Percentiles rank a stretch among this genome's conserved stretches.
Conservation (phyloP, 2,329 filamentous ascomycete genomes). For the Epichloe amarillans region DNA sequence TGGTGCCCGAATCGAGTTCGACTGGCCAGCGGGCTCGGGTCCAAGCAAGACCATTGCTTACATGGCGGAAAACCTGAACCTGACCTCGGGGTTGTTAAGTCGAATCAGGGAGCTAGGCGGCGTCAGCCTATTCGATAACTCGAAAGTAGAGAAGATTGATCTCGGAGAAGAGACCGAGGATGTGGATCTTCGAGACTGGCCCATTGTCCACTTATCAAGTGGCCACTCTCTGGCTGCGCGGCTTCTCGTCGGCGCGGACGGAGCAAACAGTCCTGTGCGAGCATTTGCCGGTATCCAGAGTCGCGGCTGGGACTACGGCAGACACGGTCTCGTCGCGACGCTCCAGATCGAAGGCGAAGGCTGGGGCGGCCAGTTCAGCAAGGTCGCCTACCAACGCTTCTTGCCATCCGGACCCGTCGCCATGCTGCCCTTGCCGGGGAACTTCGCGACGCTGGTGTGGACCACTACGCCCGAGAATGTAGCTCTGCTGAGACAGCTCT, state of each 20-base stretch:
- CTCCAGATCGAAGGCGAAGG: conserved; percentile 54
- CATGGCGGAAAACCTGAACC: conserved; percentile 91
- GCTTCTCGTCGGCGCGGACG: conserved; percentile 83
- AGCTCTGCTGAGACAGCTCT: conserved; percentile 62
- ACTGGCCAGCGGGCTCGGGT: conserved; percentile 44
- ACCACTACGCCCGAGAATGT: conserved; percentile 77
- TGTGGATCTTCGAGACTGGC: conserved; percentile 75
- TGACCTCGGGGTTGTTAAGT: conserved; percentile 64
- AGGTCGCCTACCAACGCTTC: conserved; percentile 89
- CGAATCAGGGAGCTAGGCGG: conserved; percentile 56
- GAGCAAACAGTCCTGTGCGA: conserved; percentile 86
- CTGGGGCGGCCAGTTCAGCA: conserved; percentile 39
- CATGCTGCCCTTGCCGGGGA: conserved; percentile 76
- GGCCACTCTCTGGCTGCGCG: conserved; percentile 61
- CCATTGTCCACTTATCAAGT: conserved; percentile 60
- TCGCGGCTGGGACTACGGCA: conserved; percentile 83
- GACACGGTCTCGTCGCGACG: conserved; percentile 85
- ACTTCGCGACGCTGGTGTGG: conserved; percentile 81
- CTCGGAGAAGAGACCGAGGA: conserved; percentile 57
- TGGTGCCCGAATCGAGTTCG: conserved; percentile 78
- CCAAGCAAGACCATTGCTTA: conserved; percentile 63
- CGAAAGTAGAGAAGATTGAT: conserved; percentile 66
- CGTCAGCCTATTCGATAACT: conserved; percentile 60
- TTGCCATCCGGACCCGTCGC: conserved; percentile 85
- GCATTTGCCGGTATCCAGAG: conserved; percentile 76